phyloP scores from a whole-genome alignment of 805 yeast species.

The Nakazawaea ishiwadae region DNA sequence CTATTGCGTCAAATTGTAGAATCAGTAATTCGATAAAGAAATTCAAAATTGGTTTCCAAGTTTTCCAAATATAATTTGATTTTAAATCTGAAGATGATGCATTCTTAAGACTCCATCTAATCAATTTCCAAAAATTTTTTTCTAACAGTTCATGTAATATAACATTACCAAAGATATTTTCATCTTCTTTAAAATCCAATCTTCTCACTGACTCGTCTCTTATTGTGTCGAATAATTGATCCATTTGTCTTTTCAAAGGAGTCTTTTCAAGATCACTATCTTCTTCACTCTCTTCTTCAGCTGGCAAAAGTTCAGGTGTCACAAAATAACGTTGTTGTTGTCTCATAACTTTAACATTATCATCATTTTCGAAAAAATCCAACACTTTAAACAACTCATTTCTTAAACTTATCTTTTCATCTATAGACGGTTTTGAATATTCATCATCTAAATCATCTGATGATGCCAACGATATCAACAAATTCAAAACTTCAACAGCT shows the following conservation, averaged over 20 bases:
- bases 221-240: conserved; percentile 1
- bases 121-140: conserved; percentile 8
- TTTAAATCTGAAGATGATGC: conserved; percentile 2
- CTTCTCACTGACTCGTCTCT: no score
- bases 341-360: background rate
- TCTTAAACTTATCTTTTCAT: conserved; percentile 17
- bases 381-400: conserved; percentile 17
- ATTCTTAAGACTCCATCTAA: conserved; percentile 6
- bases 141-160: conserved; percentile 2
- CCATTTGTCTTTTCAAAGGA: conserved; percentile 4
- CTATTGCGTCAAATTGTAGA: conserved; percentile 12
- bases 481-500: conserved; percentile 25
- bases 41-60: conserved; percentile 6
- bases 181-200: no score
- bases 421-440: conserved; percentile 24
- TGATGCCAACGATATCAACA: conserved; percentile 15
- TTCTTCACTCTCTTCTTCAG: background rate
- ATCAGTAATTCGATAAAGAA: conserved; percentile 11
- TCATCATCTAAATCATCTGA: conserved; percentile 18
- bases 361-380: background rate
- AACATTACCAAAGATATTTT: background rate
- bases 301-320: background rate
- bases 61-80: conserved; percentile 8
- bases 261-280: background rate
- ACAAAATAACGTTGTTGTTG: no score